Conservation (phyloP, 176 grass and related monocot species). For the Rhynchospora breviuscula region DNA sequence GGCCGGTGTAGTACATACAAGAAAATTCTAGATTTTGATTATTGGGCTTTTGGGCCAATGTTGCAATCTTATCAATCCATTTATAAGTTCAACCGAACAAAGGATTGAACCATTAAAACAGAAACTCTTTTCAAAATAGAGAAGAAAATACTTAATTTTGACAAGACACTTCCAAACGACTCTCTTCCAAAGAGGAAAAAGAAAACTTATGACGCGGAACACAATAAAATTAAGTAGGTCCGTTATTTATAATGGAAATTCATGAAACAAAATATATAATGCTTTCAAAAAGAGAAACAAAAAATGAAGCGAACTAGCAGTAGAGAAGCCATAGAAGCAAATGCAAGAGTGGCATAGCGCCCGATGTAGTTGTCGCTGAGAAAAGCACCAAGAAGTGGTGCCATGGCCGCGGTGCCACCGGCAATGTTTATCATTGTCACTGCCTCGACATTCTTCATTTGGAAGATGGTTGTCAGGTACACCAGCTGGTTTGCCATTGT, state of each 20-base stretch:
- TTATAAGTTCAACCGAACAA: not conserved
- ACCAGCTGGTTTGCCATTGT: constrained; percentile 56
- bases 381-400: constrained; percentile 58
- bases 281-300: not conserved
- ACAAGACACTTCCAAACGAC: not conserved
- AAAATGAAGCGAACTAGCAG: not conserved
- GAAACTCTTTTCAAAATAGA: not conserved
- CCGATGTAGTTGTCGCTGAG: constrained; percentile 67
- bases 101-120: not conserved
- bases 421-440: constrained; percentile 45
- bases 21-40: too few species aligned
- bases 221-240: not conserved
- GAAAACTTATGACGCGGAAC: not conserved
- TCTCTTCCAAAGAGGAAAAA: constrained; percentile 5
- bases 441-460: constrained; percentile 39
- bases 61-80: too few species aligned
- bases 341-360: constrained; percentile 48
- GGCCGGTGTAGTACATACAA: too few species aligned
- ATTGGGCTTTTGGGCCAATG: too few species aligned
- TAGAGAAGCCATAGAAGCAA: constrained; percentile 45
- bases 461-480: constrained; percentile 73
- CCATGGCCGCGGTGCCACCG: constrained; percentile 44
- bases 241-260: not conserved
- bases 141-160: not conserved
- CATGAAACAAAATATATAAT: not conserved